phyloP scores from a whole-genome alignment of 2,329 filamentous ascomycete genomes.

The Tolypocladium pustulatum region DNA sequence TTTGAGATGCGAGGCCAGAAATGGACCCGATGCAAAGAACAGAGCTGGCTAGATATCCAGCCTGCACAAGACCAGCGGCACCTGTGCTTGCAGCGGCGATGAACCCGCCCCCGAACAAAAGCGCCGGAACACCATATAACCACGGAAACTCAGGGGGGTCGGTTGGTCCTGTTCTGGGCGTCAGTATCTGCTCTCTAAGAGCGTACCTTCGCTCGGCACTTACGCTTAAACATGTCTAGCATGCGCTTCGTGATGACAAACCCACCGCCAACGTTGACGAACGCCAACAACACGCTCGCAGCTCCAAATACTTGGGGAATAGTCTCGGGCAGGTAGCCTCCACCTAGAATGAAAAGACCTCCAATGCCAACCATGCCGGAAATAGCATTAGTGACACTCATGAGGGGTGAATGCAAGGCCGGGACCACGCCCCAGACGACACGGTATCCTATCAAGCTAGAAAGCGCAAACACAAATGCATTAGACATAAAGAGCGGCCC shows the following conservation, averaged over 20 bases:
- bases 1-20: conserved; percentile 70
- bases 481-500: conserved; percentile 82
- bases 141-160: conserved; percentile 84
- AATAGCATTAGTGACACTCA: conserved; percentile 91
- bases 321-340: conserved; percentile 66
- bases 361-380: conserved; percentile 86
- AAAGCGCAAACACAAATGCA: conserved; percentile 73
- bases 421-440: conserved; percentile 81
- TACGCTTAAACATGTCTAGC: conserved; percentile 81
- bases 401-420: conserved; percentile 76
- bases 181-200: conserved; percentile 6
- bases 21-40: conserved; percentile 78
- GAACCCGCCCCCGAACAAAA: conserved; percentile 71
- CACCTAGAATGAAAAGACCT: conserved; percentile 80
- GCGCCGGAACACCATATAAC: conserved; percentile 70
- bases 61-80: conserved; percentile 74
- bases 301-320: conserved; percentile 72
- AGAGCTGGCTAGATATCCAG: conserved; percentile 77
- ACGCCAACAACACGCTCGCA: conserved; percentile 70
- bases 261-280: conserved; percentile 79
- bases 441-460: conserved; percentile 77
- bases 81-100: conserved; percentile 71
- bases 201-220: conserved; percentile 10
- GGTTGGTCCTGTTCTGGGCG: conserved; percentile 45
- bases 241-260: conserved; percentile 91